These are phyloP conservation scores for Wallacemonas rigidus DNA, from an alignment of 208 protist species.

Conservation along the genomic window DNA sequence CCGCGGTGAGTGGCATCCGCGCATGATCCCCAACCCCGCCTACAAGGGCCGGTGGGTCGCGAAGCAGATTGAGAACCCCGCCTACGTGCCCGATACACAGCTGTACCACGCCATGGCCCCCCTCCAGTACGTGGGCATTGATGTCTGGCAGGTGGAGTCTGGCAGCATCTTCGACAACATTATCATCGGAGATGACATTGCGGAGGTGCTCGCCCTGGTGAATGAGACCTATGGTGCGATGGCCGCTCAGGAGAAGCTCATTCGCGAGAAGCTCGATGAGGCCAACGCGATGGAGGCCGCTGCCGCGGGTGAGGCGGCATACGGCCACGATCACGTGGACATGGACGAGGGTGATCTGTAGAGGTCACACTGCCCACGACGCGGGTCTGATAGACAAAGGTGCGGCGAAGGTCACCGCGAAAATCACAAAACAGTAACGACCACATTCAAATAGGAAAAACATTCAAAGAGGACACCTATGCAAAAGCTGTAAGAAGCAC, in stretches of 20 bases:
- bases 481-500: slow-evolving; percentile 1
- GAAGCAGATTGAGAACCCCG: slow-evolving; percentile 91
- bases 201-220: slow-evolving; percentile 73
- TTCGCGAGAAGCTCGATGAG: slow-evolving; percentile 17
- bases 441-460: slow-evolving; percentile 1
- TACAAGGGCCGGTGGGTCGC: slow-evolving; percentile 95
- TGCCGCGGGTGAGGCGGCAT: not conserved
- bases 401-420: too few species aligned
- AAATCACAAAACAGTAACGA: not conserved
- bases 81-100: slow-evolving; percentile 72
- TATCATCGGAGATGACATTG: slow-evolving; percentile 87
- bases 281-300: not conserved
- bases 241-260: slow-evolving; percentile 20
- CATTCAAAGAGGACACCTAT: slow-evolving; percentile 11
- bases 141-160: slow-evolving; percentile 96
- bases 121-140: slow-evolving; percentile 90
- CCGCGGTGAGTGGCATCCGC: slow-evolving; percentile 88
- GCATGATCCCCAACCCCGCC: slow-evolving; percentile 90
- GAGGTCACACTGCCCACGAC: not conserved
- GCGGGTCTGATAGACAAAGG: too few species aligned
- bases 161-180: slow-evolving; percentile 97
- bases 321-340: slow-evolving; percentile 1
- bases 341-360: slow-evolving; percentile 4
- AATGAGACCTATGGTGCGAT: slow-evolving; percentile 34
- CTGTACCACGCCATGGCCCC: slow-evolving; percentile 72